Conservation (phyloP, 257 asterid species). For the Plectranthus barbatus region DNA sequence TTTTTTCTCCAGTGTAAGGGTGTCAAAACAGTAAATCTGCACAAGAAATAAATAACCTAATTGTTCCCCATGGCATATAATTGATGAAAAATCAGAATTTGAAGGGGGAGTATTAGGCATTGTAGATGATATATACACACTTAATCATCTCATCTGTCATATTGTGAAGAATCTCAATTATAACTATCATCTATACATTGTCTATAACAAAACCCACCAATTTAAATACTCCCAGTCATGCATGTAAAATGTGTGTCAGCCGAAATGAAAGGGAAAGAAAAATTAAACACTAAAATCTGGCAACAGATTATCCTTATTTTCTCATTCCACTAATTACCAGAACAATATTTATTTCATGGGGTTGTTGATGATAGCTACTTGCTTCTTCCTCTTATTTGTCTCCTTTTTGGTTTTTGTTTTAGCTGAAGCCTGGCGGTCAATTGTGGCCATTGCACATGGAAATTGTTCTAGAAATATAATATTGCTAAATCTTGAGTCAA, state of each 20-base stretch:
- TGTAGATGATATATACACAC: not conserved
- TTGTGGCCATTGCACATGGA: not conserved
- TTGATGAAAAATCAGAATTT: not conserved
- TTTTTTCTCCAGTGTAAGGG: slow-evolving; percentile 60
- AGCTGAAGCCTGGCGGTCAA: not conserved
- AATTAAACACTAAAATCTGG: not conserved
- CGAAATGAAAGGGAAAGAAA: not conserved
- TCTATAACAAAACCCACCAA: not conserved
- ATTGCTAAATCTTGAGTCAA: not conserved
- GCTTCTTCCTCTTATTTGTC: not conserved
- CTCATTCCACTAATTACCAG: not conserved
- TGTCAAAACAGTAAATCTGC: slow-evolving; percentile 61
- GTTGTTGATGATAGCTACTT: not conserved
- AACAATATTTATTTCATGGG: not conserved
- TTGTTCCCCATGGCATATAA: not conserved
- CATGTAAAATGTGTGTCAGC: not conserved
- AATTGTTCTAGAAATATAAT: not conserved
- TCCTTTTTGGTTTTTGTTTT: not conserved
- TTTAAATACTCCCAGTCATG: no score
- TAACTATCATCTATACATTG: slow-evolving; percentile 7
- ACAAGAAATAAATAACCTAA: slow-evolving; percentile 16
- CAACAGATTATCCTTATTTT: not conserved
- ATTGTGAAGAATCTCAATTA: not conserved
- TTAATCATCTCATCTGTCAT: not conserved
- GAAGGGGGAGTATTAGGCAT: not conserved